A percentile compares a stretch with the other conserved stretches of the same genome.
Conservation (phyloP, 1,284 basidiomycete species). For the Boletus semigastroideus region DNA sequence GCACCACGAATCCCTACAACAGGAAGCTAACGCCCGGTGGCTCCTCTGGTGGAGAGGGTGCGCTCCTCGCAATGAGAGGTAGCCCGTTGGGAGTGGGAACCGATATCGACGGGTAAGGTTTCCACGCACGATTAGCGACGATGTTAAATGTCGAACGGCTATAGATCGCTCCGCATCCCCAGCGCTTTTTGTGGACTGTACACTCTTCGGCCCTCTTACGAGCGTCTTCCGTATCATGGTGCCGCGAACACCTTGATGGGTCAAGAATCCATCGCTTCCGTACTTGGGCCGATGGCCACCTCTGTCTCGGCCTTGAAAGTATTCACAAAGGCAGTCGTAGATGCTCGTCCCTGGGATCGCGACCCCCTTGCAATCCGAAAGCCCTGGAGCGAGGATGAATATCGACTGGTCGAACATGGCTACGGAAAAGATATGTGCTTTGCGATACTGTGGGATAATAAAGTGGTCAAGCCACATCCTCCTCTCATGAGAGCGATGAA, state of each 20-base stretch:
- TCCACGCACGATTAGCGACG: not conserved
- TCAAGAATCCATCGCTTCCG: slow-evolving; percentile 71
- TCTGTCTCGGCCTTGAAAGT: slow-evolving; percentile 58
- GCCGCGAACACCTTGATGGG: slow-evolving; percentile 65
- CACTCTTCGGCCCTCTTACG: slow-evolving; percentile 69
- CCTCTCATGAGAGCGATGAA: slow-evolving; percentile 69
- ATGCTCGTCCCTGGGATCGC: slow-evolving; percentile 60
- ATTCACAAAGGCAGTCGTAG: slow-evolving; percentile 62
- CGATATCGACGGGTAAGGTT: slow-evolving; percentile 61
- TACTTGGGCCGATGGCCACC: slow-evolving; percentile 71
- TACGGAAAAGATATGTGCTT: slow-evolving; percentile 58
- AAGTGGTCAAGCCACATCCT: slow-evolving; percentile 63
- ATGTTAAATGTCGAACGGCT: not conserved
- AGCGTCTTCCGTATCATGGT: slow-evolving; percentile 71
- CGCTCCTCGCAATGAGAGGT: slow-evolving; percentile 57
- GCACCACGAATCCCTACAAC: slow-evolving; percentile 68
- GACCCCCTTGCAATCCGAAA: slow-evolving; percentile 70
- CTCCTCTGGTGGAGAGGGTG: slow-evolving; percentile 68
- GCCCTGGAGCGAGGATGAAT: slow-evolving; percentile 61
- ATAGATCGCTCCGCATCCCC: slow-evolving; percentile 71
- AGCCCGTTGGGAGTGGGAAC: slow-evolving; percentile 68
- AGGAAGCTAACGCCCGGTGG: slow-evolving; percentile 55
- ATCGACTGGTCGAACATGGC: slow-evolving; percentile 59
- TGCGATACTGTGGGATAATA: slow-evolving; percentile 65
- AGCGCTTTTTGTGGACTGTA: slow-evolving; percentile 67